Conservation (phyloP, 2,329 filamentous ascomycete genomes). For the Colletotrichum salicis region DNA sequence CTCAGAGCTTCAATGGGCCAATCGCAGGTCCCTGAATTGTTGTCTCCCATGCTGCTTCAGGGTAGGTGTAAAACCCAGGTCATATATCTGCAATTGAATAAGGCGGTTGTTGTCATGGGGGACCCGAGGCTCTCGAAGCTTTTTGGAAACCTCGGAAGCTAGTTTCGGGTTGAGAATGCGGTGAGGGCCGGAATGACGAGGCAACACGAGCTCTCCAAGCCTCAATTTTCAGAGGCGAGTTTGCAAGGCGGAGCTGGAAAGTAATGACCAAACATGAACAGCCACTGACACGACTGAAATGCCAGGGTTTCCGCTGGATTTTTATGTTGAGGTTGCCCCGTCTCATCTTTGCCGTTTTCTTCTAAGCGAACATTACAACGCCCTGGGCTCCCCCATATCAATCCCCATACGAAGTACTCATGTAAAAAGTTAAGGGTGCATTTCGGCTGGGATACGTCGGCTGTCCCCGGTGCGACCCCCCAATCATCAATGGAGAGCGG, state of each 20-base stretch:
- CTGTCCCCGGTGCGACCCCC: conserved; percentile 16
- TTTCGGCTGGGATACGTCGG: conserved; percentile 20
- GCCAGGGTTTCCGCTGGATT: conserved; percentile 1
- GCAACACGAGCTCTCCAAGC: conserved; percentile 1
- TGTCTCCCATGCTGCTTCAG: not conserved
- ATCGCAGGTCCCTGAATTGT: not conserved
- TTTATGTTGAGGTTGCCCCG: conserved; percentile 13
- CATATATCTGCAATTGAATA: not conserved
- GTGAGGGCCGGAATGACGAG: conserved; percentile 7
- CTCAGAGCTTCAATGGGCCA: not conserved
- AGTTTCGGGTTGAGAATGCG: conserved; percentile 26
- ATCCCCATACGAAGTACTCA: not conserved
- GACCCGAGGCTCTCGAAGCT: conserved; percentile 21
- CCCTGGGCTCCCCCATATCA: conserved; percentile 15
- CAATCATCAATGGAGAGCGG: not conserved
- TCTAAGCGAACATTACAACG: conserved; percentile 16
- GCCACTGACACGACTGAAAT: not conserved
- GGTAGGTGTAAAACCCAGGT: not conserved
- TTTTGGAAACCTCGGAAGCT: not conserved
- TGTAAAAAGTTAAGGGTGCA: not conserved
- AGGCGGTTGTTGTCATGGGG: conserved; percentile 29
- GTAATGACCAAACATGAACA: not conserved
- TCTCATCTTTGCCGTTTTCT: conserved; percentile 9
- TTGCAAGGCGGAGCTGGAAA: not conserved
- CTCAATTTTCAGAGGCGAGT: not conserved